These are phyloP conservation scores for Trichophyton verrucosum DNA, from an alignment of 2,329 filamentous ascomycete genomes.

Conservation along the genomic window DNA sequence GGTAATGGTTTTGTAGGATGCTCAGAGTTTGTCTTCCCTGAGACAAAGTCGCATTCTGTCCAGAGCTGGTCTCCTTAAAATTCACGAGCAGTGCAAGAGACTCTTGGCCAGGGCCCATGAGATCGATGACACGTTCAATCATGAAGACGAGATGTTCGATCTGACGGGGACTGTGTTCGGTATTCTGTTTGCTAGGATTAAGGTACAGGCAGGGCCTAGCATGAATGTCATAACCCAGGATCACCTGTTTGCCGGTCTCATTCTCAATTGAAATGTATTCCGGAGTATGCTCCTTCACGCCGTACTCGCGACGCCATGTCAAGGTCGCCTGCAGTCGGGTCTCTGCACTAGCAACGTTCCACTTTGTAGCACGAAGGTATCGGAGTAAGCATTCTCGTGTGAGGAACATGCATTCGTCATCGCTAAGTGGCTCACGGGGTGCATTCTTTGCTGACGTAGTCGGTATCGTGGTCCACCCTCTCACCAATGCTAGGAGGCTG, in stretches of 20 bases:
- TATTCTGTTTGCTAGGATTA: slow-evolving; percentile 84
- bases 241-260: slow-evolving; percentile 88
- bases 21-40: slow-evolving; percentile 73
- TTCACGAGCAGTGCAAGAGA: slow-evolving; percentile 79
- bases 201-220: slow-evolving; percentile 85
- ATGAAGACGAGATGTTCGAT: slow-evolving; percentile 92
- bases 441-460: slow-evolving; percentile 49
- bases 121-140: slow-evolving; percentile 77
- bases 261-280: slow-evolving; percentile 91
- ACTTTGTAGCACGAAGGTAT: slow-evolving; percentile 89
- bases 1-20: slow-evolving; percentile 92
- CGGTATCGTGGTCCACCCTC: slow-evolving; percentile 58
- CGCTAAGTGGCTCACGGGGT: slow-evolving; percentile 53
- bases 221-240: slow-evolving; percentile 75
- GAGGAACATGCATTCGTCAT: slow-evolving; percentile 76
- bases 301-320: slow-evolving; percentile 83
- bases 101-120: slow-evolving; percentile 80
- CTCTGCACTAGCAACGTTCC: slow-evolving; percentile 62
- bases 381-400: slow-evolving; percentile 84
- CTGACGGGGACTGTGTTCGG: slow-evolving; percentile 70
- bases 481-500: slow-evolving; percentile 57
- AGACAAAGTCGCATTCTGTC: slow-evolving; percentile 62
- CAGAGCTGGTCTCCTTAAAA: slow-evolving; percentile 67
- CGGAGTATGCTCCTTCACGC: slow-evolving; percentile 57
- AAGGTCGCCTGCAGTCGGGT: slow-evolving; percentile 71